Conservation (phyloP, 768 basidiomycete genomes). For the Russula sp. region DNA sequence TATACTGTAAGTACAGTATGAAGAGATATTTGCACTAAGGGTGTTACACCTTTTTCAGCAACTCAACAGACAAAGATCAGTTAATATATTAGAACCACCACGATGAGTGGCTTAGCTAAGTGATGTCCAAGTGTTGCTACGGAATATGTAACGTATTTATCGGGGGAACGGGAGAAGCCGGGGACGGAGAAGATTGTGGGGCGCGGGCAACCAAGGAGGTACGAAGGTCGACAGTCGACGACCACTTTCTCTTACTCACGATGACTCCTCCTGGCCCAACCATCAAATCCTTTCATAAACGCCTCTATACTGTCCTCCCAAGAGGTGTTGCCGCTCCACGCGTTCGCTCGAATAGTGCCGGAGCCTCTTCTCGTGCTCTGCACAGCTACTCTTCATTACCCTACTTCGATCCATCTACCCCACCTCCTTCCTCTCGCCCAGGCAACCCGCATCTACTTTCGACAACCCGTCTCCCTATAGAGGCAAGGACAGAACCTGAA, state of each 20-base stretch:
- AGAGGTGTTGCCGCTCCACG: conserved; percentile 32
- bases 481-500: conserved; percentile 41
- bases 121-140: too few species aligned
- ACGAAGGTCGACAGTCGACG: too few species aligned
- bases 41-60: too few species aligned
- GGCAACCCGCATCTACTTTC: conserved; percentile 34
- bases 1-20: too few species aligned
- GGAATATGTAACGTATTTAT: too few species aligned
- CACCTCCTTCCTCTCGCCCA: conserved; percentile 33
- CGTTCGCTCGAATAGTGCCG: conserved; percentile 37
- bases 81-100: too few species aligned
- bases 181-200: too few species aligned
- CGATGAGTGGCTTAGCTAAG: too few species aligned
- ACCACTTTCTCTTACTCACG: background rate
- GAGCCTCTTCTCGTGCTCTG: conserved; percentile 35
- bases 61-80: too few species aligned
- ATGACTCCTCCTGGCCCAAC: conserved; percentile 35
- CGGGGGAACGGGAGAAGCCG: too few species aligned
- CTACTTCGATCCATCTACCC: conserved; percentile 36
- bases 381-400: conserved; percentile 34
- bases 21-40: too few species aligned
- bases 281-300: conserved; percentile 46
- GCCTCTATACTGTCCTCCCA: conserved; percentile 40
- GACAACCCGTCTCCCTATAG: conserved; percentile 38
- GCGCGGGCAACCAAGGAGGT: too few species aligned